Evolutionary conservation across 148 eudicot genomes (phyloP), one percentile per base, ranked within the genome.

Genomic region (Chenopodium formosanum): DNA sequence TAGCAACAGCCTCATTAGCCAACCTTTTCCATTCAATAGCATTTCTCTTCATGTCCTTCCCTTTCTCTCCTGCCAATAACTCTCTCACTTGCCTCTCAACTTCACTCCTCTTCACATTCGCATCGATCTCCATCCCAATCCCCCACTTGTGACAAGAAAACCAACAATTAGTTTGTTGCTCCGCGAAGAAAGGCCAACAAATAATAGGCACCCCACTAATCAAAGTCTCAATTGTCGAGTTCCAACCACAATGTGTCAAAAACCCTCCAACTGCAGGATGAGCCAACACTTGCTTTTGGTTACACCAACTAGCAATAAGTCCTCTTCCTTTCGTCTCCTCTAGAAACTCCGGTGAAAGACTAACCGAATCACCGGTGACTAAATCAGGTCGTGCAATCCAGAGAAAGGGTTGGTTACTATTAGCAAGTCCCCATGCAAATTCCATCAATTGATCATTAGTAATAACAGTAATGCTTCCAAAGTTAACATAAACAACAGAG

Each of bases 171-270:
- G 86, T 80, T n/a, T 77, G 86, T 40, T 83, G 88, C 14, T 86
- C 88, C 0, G 84, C 82, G 32, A 86, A 86, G 66, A 83, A 86
- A 25, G 88, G 88, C 88, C 88, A 86, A 20, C 83, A 86, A 7
- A 83, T 60, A 77, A 86, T 73, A 37, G 88, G 83, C 74, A 83
- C 86, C 22, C 84, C 88, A 17, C 74, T 77, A 14, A 46, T 56
- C 2, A 86, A 53, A 46, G 77, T 83, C 22, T 86, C 83, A 27
- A 77, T 0, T 1, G 75, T 78, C 27, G 85, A 86, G 74, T 86
- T 86, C 88, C 88, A 83, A 32, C 88, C 88, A 80, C 82, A 62
- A 17, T 86, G 88, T 0, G 86, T 86, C 69, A 86, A 20, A 78
- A 86, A 86, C 16, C 84, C 86, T 9, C 82, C 84, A 7, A 83